Base-by-base conservation (phyloP, 2,329 filamentous ascomycete genomes). In the Hypoxylon sp. region DNA sequence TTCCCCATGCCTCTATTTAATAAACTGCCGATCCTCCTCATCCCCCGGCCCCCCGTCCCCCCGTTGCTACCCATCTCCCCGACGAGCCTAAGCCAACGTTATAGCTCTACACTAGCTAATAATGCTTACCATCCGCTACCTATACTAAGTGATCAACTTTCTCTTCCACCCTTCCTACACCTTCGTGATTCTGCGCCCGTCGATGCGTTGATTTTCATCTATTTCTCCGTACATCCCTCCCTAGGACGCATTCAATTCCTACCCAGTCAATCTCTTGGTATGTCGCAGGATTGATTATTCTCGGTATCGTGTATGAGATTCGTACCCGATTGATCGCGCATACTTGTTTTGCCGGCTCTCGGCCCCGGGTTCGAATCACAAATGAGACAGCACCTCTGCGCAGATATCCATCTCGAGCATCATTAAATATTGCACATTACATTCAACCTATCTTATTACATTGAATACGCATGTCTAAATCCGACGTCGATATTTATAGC, bases 21-120 rank as follows among this genome's bases (percentile, higher is more conserved):
- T 66, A 65, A 69, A 65, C 21, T 64, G 61, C 67, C 64, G 64
- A 70, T 70, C 67, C 65, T 65, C 48, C 52, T 57, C 54, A 16
- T 54, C 29, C 19, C 45, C 57, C 25, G 16, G 16, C 50, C 51
- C 21, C 30, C 19, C 41, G 53, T 25, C n/a, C 16, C 50, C 47
- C 25, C 37, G 43, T 54, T 56, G 25, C 27, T 34, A 63, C 19
- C 52, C 58, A 52, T 50, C 30, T 41, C 25, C 37, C 43, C 30
- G 27, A 54, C 16, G 32, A 43, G 50, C 37, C 45, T 45, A 43
- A 19, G n/a, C 41, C 19, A 45, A 21, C 32, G 14, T 53, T 45
- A 48, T 60, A 48, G 37, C 29, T 54, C 52, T 41, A 30, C 29
- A 7, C 11, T 8, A 59, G 21, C 46, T 57, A 60, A 55, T 61